phyloP scores from a whole-genome alignment of 805 yeast genomes.

The Nematodospora valgi region DNA sequence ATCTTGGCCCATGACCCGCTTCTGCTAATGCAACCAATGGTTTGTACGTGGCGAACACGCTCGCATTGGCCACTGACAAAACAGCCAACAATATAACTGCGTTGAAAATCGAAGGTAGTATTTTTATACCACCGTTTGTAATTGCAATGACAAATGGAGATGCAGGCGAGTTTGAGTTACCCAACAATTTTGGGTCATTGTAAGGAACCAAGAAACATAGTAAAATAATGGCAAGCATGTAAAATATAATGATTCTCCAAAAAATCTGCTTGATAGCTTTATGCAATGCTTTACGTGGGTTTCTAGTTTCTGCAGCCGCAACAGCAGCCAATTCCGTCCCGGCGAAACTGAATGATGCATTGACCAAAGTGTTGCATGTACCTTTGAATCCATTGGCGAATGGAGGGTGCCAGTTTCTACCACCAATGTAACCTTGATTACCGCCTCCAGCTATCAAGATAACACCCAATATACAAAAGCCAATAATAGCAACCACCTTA shows the following conservation, averaged over 20 bases:
- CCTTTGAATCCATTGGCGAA: constrained; percentile 37
- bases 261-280: constrained; percentile 38
- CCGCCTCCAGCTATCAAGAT: constrained; percentile 41
- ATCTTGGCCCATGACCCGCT: constrained; percentile 59
- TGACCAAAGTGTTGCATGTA: constrained; percentile 24
- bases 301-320: constrained; percentile 31
- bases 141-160: constrained; percentile 78
- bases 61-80: constrained; percentile 69
- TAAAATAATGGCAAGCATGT: constrained; percentile 24
- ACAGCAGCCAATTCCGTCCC: constrained; percentile 30
- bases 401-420: constrained; percentile 33
- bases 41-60: constrained; percentile 66
- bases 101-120: constrained; percentile 66
- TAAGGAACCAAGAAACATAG: constrained; percentile 45
- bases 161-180: constrained; percentile 52
- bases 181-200: constrained; percentile 41
- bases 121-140: constrained; percentile 53
- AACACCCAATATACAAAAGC: constrained; percentile 38
- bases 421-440: constrained; percentile 36
- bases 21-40: constrained; percentile 61
- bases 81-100: constrained; percentile 69
- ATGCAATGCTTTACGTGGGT: constrained; percentile 34
- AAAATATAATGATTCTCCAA: constrained; percentile 37
- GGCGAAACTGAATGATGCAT: constrained; percentile 27
- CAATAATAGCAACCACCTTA: constrained; percentile 37